Percentiles rank a stretch among this genome's conserved stretches.
Evolutionary conservation across 306 rosid species (phyloP).

Genomic region (Prunus mume): DNA sequence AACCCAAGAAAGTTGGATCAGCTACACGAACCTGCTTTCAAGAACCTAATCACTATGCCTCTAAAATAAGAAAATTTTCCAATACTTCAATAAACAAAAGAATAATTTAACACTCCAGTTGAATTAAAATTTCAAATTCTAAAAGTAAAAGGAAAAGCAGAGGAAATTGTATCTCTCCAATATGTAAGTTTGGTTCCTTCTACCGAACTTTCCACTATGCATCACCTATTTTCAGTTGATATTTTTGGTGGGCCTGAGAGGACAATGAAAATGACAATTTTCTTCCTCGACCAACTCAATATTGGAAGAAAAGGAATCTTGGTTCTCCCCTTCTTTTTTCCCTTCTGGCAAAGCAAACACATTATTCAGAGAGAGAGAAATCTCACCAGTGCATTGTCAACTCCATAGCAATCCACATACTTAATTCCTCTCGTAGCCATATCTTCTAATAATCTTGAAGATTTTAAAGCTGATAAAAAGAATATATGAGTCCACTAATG

Average conservation of each 20-base stretch:
- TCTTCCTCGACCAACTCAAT: conserved; percentile 13
- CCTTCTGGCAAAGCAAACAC: neutral
- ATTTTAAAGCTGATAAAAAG: conserved; percentile 66
- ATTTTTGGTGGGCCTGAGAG: neutral
- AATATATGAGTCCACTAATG: neutral
- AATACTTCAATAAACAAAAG: neutral
- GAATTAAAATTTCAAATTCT: neutral
- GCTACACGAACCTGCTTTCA: conserved; percentile 90
- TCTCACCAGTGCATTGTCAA: conserved; percentile 89
- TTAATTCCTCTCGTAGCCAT: conserved; percentile 89
- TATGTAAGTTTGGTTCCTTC: neutral
- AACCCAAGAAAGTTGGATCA: conserved; percentile 92
- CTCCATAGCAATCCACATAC: conserved; percentile 95
- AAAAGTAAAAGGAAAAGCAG: conserved; percentile 12
- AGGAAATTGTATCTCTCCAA: neutral
- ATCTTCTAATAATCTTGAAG: conserved; percentile 76
- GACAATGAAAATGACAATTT: neutral
- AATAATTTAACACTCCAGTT: neutral
- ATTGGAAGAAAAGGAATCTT: conserved; percentile 4
- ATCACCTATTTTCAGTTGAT: neutral
- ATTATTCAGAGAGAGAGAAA: conserved; percentile 17
- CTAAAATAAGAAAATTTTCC: conserved; percentile 9
- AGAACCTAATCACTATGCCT: conserved; percentile 35
- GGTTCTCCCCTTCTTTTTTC: neutral
- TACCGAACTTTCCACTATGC: neutral